These are phyloP conservation scores for Aspergillus pseudoglaucus DNA, from an alignment of 2,329 filamentous ascomycete genomes.

Conservation along the genomic window DNA sequence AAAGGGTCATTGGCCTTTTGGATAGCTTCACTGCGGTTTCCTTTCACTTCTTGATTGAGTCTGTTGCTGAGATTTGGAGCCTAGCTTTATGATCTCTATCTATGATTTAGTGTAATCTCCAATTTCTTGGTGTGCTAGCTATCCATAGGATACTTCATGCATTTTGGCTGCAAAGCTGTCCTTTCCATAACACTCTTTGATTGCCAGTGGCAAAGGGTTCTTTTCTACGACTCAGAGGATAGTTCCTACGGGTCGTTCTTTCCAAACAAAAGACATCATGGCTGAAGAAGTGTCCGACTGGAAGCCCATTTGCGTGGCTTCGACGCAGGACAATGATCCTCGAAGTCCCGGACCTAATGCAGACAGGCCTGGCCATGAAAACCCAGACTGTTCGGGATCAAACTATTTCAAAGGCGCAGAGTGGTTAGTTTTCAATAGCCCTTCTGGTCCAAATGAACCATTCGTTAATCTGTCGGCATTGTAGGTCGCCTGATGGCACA, in stretches of 20 bases:
- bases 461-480: neutral
- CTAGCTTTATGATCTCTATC: neutral
- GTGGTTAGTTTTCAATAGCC: slow-evolving; percentile 27
- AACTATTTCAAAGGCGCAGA: slow-evolving; percentile 43
- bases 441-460: slow-evolving; percentile 1
- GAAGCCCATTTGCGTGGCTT: slow-evolving; percentile 23
- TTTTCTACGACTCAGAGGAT: neutral
- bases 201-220: neutral
- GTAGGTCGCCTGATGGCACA: slow-evolving; percentile 51
- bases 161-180: neutral
- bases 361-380: neutral
- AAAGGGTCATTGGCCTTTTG: neutral
- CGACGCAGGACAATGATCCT: slow-evolving; percentile 6
- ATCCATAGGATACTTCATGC: neutral
- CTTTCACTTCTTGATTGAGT: neutral
- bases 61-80: neutral
- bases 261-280: slow-evolving; percentile 4
- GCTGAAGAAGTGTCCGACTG: slow-evolving; percentile 1
- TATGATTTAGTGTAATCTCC: neutral
- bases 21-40: neutral
- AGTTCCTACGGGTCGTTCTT: neutral
- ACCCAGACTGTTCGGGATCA: neutral
- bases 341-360: neutral
- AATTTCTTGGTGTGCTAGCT: neutral
- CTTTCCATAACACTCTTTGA: neutral